phyloP scores from a whole-genome alignment of 495 filamentous ascomycete species.

The Neurospora sp. region DNA sequence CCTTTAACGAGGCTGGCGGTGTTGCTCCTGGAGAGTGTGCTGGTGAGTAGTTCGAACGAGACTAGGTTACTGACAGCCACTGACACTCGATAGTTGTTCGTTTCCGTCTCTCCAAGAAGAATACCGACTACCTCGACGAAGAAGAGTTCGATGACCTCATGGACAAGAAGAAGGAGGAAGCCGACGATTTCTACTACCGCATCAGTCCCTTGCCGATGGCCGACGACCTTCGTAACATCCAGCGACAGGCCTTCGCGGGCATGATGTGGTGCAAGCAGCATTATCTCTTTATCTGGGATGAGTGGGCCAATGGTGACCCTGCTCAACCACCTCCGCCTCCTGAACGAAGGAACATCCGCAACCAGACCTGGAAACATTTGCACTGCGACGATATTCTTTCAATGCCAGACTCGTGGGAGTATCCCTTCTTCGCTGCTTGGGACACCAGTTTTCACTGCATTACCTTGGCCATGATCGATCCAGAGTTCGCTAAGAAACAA shows the following conservation, averaged over 20 bases:
- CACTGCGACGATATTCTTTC: slow-evolving; percentile 89
- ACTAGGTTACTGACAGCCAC: background rate
- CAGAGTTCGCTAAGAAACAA: slow-evolving; percentile 96
- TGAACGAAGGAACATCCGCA: slow-evolving; percentile 70
- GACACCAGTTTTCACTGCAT: slow-evolving; percentile 96
- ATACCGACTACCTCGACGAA: slow-evolving; percentile 74
- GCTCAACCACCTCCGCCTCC: slow-evolving; percentile 70
- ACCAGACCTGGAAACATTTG: slow-evolving; percentile 85
- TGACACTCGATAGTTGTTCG: slow-evolving; percentile 54
- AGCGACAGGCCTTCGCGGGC: slow-evolving; percentile 84
- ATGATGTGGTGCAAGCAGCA: slow-evolving; percentile 99
- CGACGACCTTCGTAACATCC: slow-evolving; percentile 89
- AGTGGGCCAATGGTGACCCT: slow-evolving; percentile 82
- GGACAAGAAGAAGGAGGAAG: slow-evolving; percentile 73
- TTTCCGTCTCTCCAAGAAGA: slow-evolving; percentile 70
- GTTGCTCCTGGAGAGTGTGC: slow-evolving; percentile 85
- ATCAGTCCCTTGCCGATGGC: slow-evolving; percentile 92
- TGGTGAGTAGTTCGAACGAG: slow-evolving; percentile 18
- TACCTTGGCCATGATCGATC: slow-evolving; percentile 91
- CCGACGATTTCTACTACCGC: slow-evolving; percentile 89
- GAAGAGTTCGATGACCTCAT: slow-evolving; percentile 87
- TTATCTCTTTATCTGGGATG: slow-evolving; percentile 93
- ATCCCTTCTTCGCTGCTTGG: slow-evolving; percentile 97
- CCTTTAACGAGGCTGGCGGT: slow-evolving; percentile 80
- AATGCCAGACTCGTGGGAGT: slow-evolving; percentile 98